phyloP scores from a whole-genome alignment of 305 asterid genomes.

The Plantago lanceolata region DNA sequence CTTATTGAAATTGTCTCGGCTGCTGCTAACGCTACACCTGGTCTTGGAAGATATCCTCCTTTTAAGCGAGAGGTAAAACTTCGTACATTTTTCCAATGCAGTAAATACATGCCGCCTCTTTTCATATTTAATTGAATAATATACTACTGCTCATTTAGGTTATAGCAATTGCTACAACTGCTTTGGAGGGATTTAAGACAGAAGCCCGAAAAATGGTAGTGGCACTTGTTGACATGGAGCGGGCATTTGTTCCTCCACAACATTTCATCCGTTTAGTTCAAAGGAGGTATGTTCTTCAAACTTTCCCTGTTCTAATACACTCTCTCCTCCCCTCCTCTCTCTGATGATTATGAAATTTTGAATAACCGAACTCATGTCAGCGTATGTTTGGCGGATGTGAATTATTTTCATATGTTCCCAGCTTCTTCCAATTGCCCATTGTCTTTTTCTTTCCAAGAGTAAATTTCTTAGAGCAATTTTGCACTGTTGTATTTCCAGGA shows the following conservation, averaged over 20 bases:
- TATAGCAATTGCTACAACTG: slow-evolving; percentile 77
- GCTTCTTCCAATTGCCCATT: too few species aligned
- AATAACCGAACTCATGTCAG: too few species aligned
- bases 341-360: too few species aligned
- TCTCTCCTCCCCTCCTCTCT: too few species aligned
- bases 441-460: too few species aligned
- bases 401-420: too few species aligned
- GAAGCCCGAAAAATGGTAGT: slow-evolving; percentile 94
- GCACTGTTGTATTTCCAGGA: slow-evolving; percentile 37
- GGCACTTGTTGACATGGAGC: slow-evolving; percentile 99
- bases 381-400: too few species aligned
- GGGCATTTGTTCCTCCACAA: slow-evolving; percentile 97
- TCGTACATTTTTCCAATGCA: neutral
- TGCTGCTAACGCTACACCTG: slow-evolving; percentile 97
- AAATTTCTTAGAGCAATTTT: too few species aligned
- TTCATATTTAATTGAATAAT: too few species aligned
- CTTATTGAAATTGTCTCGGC: slow-evolving; percentile 85
- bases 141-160: slow-evolving; percentile 35
- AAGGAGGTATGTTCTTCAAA: slow-evolving; percentile 57
- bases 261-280: slow-evolving; percentile 95
- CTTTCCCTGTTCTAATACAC: neutral
- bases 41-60: slow-evolving; percentile 99
- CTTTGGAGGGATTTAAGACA: slow-evolving; percentile 81
- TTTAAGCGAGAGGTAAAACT: slow-evolving; percentile 83
- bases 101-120: too few species aligned